These are phyloP conservation scores for Blastocrithidia nonstop DNA, from an alignment of 208 protist genomes.

Conservation along the genomic window DNA sequence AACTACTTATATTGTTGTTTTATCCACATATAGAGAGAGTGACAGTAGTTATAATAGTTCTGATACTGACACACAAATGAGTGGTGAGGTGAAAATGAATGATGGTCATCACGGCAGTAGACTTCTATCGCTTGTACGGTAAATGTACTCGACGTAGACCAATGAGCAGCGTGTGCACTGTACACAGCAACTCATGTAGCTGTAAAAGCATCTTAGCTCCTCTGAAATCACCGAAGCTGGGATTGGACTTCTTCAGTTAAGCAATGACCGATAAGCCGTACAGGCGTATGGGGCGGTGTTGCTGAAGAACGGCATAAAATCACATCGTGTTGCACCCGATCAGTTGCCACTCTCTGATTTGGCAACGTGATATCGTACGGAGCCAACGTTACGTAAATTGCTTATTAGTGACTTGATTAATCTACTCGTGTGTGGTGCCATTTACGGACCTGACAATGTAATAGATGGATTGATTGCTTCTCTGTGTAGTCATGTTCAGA, in stretches of 20 bases:
- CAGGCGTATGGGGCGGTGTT: conserved; percentile 74
- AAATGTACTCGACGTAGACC: too few species aligned
- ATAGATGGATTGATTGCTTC: conserved; percentile 3
- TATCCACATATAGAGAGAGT: too few species aligned
- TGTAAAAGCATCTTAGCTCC: conserved; percentile 27
- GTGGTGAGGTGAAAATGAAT: too few species aligned
- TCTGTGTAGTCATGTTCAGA: conserved; percentile 4
- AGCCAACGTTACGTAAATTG: conserved; percentile 25
- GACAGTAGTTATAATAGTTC: too few species aligned
- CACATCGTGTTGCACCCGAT: conserved; percentile 7
- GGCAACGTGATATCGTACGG: conserved; percentile 51
- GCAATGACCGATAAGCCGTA: conserved; percentile 21
- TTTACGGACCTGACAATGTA: conserved; percentile 16
- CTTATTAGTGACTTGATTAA: conserved; percentile 31
- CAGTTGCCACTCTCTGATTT: conserved; percentile 42
- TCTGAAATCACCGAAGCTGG: conserved; percentile 22
- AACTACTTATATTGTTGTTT: too few species aligned
- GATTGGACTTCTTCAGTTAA: conserved; percentile 27
- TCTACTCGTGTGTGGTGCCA: conserved; percentile 44
- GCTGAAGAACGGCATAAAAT: conserved; percentile 27
- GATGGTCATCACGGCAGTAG: too few species aligned
- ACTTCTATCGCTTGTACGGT: too few species aligned
- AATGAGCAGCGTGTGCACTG: conserved; percentile 16
- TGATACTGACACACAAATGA: too few species aligned
- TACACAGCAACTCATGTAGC: conserved; percentile 25